phyloP scores from a whole-genome alignment of 208 protist species.

The Leishmania mexicana region DNA sequence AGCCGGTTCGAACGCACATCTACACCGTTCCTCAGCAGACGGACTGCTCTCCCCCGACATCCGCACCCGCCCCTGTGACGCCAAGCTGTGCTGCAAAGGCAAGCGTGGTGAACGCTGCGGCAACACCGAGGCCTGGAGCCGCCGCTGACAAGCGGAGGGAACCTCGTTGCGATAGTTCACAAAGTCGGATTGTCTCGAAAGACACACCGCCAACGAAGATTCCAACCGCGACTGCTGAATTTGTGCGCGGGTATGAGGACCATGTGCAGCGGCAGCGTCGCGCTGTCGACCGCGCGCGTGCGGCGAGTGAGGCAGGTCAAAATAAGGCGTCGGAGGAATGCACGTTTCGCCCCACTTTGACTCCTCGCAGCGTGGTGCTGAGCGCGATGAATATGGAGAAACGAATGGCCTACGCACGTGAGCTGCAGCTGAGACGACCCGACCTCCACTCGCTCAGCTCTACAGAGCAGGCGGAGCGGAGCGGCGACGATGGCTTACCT shows the following conservation, averaged over 20 bases:
- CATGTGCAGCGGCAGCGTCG: conserved; percentile 28
- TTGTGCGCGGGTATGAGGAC: conserved; percentile 10
- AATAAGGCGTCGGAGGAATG: conserved; percentile 9
- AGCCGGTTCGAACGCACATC: conserved; percentile 15
- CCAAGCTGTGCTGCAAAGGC: not conserved
- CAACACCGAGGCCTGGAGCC: not conserved
- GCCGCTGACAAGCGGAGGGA: not conserved
- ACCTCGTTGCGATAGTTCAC: not conserved
- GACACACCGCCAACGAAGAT: not conserved
- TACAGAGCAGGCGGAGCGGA: conserved; percentile 9
- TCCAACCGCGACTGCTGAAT: not conserved
- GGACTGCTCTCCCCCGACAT: not conserved
- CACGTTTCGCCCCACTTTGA: conserved; percentile 41
- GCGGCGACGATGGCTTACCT: not conserved
- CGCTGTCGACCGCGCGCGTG: not conserved
- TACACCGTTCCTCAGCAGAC: not conserved
- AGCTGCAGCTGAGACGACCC: conserved; percentile 28
- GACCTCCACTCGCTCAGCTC: conserved; percentile 29
- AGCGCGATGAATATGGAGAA: conserved; percentile 36
- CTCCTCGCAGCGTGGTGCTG: conserved; percentile 32
- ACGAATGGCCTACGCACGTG: conserved; percentile 31
- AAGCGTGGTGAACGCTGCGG: too few relatives aligned
- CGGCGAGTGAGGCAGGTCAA: not conserved
- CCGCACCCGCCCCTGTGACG: not conserved
- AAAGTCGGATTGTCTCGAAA: not conserved